phyloP scores from a whole-genome alignment of 495 filamentous ascomycete species.

The Penicillium longicatenatum region DNA sequence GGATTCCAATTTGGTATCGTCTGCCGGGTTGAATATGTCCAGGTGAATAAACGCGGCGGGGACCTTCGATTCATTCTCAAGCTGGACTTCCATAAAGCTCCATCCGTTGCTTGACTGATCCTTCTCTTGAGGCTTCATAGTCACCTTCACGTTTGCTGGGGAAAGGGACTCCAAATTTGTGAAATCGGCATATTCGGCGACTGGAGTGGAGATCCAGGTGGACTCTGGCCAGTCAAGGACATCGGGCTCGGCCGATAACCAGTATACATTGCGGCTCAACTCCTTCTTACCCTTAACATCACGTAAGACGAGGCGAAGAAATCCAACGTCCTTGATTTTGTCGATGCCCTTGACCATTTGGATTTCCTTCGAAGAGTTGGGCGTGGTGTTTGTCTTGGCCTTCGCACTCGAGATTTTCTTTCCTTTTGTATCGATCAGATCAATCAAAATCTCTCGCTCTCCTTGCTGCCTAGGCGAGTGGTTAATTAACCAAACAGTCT shows the following conservation, averaged over 20 bases:
- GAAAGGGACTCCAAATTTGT: constrained; percentile 46
- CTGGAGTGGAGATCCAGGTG: constrained; percentile 61
- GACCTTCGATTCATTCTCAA: constrained; percentile 54
- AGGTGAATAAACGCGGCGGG: constrained; percentile 62
- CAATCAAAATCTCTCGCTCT: constrained; percentile 44
- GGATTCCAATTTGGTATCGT: constrained; percentile 48
- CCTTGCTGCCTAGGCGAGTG: constrained; percentile 46
- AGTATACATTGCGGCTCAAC: constrained; percentile 64
- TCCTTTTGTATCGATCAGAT: constrained; percentile 52
- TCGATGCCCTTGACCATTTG: constrained; percentile 29
- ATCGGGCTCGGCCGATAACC: constrained; percentile 53
- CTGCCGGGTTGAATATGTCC: constrained; percentile 40
- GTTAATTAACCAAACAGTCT: constrained; percentile 57
- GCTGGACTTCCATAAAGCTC: constrained; percentile 25
- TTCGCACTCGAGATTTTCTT: constrained; percentile 33
- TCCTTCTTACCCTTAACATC: constrained; percentile 17
- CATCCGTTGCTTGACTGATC: neutral
- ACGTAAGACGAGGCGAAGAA: constrained; percentile 52
- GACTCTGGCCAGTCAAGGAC: constrained; percentile 57
- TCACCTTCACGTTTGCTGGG: constrained; percentile 37
- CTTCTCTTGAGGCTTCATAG: constrained; percentile 5
- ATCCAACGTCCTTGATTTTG: constrained; percentile 46
- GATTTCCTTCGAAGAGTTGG: constrained; percentile 32
- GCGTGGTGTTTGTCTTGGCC: constrained; percentile 20
- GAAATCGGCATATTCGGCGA: constrained; percentile 54